Base-by-base conservation (phyloP, 176 grass and related monocot species). In the Dendrocalamus sinicus region DNA sequence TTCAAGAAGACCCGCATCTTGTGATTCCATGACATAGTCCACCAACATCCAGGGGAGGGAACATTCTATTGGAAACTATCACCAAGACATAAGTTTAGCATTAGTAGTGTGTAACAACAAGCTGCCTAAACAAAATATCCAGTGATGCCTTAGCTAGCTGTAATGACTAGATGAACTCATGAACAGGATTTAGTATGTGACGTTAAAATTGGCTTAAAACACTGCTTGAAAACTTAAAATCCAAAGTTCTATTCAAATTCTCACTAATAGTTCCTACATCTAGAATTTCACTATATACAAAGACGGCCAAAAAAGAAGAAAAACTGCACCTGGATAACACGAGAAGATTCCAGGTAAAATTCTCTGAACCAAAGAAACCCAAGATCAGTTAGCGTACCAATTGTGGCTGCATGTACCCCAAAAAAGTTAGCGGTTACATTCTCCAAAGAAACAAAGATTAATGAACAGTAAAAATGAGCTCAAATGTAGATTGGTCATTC, bases 341-440 rank as follows among this genome's bases (percentile, higher is more conserved):
- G 96, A 63, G 96, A 98, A 83, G 96, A 98, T 92, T 98, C 96
- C 84, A 98, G 91, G 81, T 98, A 98, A 89, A 98, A 98, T 90
- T 98, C 96, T 59, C 96, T 87, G 32, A 98, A 98, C 96, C 96
- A 98, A 80, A 98, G 96, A 89, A 95, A 98, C 32, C 96, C 93
- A 89, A 98, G 88, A 93, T 98, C 96, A 81, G 96, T 95, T 85
- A 98, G 84, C 41, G 89, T 91, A 73, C 96, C 89, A 75, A 98
- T 95, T 9, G 96, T 98, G 17, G 96, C 96, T 98, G 89, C 96
- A 98, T 89, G 73, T 62, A 86, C 28, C 44, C 79, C 59, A 68
- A 61, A 90, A 83, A 84, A 39, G 28, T 32, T 83, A 66, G 17
- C 15, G 20, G 74, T 87, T 83, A 67, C 51, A 81, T 12, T 52